A percentile compares a stretch with the other conserved stretches of the same genome.
These are phyloP conservation scores for Myriosclerotinia duriaeana DNA, from an alignment of 2,329 filamentous ascomycete species.

Conservation along the genomic window DNA sequence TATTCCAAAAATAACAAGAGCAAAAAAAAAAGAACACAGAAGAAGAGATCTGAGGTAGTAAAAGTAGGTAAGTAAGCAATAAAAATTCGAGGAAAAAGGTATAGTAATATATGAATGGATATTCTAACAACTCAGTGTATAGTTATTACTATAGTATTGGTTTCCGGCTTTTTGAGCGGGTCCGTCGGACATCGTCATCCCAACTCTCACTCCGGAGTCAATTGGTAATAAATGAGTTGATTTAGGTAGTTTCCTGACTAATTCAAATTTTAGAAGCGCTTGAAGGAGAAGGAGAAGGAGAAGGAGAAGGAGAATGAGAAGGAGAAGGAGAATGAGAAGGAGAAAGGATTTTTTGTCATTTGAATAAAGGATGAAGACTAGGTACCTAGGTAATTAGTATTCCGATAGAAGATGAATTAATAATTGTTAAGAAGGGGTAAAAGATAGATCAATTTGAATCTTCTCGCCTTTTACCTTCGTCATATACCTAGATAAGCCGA, in stretches of 20 bases:
- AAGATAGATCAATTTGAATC: too few relatives aligned
- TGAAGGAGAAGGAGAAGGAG: not conserved
- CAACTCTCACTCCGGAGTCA: not conserved
- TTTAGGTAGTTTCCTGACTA: not conserved
- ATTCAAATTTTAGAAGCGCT: not conserved
- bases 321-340: not conserved
- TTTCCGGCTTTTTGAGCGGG: constrained; percentile 12
- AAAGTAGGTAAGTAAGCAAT: not conserved
- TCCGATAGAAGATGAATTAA: too few relatives aligned
- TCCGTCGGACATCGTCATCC: constrained; percentile 15
- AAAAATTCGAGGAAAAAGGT: not conserved
- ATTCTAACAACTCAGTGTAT: constrained; percentile 1
- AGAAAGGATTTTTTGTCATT: too few relatives aligned
- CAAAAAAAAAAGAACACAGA: not conserved
- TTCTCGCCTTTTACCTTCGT: too few relatives aligned
- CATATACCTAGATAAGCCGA: too few relatives aligned
- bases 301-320: not conserved
- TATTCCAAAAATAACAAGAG: constrained; percentile 4
- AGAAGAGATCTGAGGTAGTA: not conserved
- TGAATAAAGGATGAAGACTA: too few relatives aligned
- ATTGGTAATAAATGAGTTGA: constrained; percentile 1
- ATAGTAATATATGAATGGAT: not conserved
- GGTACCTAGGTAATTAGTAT: too few relatives aligned
- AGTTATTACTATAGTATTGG: not conserved
- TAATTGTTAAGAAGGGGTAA: too few relatives aligned